phyloP scores from a whole-genome alignment of 345 rosid species.

The Salix suchowensis region DNA sequence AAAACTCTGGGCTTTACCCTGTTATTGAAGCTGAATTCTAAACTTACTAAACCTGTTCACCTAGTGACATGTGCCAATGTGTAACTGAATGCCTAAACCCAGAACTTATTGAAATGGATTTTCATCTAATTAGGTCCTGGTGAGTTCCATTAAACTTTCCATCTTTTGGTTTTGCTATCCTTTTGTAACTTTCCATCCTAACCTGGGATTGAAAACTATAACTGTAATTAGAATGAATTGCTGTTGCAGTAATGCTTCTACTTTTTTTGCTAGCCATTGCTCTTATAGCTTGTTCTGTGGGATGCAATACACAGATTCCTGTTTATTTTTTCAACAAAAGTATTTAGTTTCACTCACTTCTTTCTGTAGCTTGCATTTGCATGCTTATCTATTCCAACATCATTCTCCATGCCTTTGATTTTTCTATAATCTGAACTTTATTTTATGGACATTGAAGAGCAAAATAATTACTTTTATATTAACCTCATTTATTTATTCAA shows the following conservation, averaged over 20 bases:
- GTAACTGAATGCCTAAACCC: neutral
- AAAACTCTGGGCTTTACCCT: neutral
- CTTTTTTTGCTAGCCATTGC: neutral
- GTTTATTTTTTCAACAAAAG: neutral
- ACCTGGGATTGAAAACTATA: neutral
- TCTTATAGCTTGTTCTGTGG: neutral
- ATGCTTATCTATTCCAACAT: neutral
- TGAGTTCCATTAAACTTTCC: neutral
- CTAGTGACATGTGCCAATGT: neutral
- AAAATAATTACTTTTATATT: neutral
- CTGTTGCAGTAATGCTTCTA: neutral
- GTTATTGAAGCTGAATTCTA: neutral
- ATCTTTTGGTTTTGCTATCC: neutral
- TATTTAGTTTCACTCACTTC: neutral
- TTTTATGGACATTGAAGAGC: neutral
- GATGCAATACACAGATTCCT: neutral
- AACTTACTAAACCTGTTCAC: neutral
- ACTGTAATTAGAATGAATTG: neutral
- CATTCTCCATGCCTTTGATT: neutral
- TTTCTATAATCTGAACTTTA: neutral
- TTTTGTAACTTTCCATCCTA: neutral
- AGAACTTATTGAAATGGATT: neutral
- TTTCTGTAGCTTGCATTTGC: neutral
- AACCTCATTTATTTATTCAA: neutral
- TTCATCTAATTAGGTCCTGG: neutral